Percentiles rank a stretch among this genome's conserved stretches.
These are phyloP conservation scores for Neurospora hispaniola DNA, from an alignment of 495 filamentous ascomycete genomes.

Conservation along the genomic window DNA sequence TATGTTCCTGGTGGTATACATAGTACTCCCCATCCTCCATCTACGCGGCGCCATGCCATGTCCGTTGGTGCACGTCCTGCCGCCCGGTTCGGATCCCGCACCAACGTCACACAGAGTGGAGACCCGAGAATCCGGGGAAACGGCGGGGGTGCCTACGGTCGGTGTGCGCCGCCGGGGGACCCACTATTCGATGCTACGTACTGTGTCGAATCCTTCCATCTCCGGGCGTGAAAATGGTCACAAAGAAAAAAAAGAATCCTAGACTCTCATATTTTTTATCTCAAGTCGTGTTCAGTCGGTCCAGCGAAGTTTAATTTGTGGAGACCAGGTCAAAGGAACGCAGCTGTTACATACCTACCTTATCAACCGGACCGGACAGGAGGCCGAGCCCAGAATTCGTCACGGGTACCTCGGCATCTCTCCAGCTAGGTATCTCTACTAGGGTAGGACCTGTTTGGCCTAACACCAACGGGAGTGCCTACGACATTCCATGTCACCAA, in stretches of 20 bases:
- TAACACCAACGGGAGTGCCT: background rate
- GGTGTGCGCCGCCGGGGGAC: background rate
- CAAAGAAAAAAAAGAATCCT: background rate
- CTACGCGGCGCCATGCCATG: background rate
- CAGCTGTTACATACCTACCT: background rate
- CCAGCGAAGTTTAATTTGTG: too few species aligned
- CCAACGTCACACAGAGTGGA: background rate
- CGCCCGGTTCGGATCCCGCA: background rate
- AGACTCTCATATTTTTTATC: background rate
- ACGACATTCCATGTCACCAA: background rate
- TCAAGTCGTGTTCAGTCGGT: too few species aligned
- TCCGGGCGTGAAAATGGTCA: background rate
- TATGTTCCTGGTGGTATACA: too few species aligned
- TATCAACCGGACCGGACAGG: background rate
- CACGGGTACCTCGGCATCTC: background rate
- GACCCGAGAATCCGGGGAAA: background rate
- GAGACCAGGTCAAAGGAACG: background rate
- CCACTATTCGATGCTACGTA: background rate
- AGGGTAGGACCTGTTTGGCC: background rate
- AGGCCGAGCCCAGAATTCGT: background rate
- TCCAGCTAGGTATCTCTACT: too few species aligned
- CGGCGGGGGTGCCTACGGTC: background rate
- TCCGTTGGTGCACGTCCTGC: background rate
- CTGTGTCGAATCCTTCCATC: too few species aligned
- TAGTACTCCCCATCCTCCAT: too few species aligned